Percentiles rank a stretch among this genome's conserved stretches.
phyloP scores from a whole-genome alignment of 805 yeast species.

The Myxozyma kluyveri region DNA sequence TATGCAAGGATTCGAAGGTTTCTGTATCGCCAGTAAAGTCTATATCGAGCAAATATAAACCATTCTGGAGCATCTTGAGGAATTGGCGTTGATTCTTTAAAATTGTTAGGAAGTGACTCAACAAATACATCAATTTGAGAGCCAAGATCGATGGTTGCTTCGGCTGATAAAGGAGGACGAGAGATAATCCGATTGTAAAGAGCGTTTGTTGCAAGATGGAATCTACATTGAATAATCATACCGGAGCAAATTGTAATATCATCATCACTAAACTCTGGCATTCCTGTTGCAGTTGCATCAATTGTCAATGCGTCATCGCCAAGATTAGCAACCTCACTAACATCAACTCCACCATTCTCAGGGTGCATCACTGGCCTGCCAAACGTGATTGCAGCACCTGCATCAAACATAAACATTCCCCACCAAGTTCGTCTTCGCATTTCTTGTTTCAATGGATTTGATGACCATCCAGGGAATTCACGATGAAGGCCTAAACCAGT shows the following conservation, averaged over 20 bases:
- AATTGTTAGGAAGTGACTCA: slow-evolving; percentile 47
- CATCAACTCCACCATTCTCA: slow-evolving; percentile 47
- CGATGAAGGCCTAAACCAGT: slow-evolving; percentile 60
- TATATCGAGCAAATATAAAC: slow-evolving; percentile 53
- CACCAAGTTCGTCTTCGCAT: slow-evolving; percentile 65
- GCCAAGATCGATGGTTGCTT: slow-evolving; percentile 52
- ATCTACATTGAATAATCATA: slow-evolving; percentile 52
- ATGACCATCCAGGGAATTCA: slow-evolving; percentile 47
- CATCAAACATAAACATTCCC: slow-evolving; percentile 62
- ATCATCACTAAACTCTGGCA: slow-evolving; percentile 29
- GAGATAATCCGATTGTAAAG: slow-evolving; percentile 50
- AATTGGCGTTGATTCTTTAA: slow-evolving; percentile 44
- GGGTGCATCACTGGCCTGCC: slow-evolving; percentile 64
- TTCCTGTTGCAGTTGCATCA: slow-evolving; percentile 30
- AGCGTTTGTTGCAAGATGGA: slow-evolving; percentile 49
- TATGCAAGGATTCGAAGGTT: slow-evolving; percentile 55
- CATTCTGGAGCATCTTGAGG: slow-evolving; percentile 45
- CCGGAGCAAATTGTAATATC: slow-evolving; percentile 59
- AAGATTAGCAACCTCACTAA: slow-evolving; percentile 50
- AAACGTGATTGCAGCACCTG: slow-evolving; percentile 61
- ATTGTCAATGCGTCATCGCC: slow-evolving; percentile 44
- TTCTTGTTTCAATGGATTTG: slow-evolving; percentile 49
- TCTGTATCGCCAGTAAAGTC: slow-evolving; percentile 58
- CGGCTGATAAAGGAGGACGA: slow-evolving; percentile 48
- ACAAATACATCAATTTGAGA: slow-evolving; percentile 44